Percentiles rank a stretch among this genome's conserved stretches.
These are phyloP conservation scores for Colletotrichum karsti DNA, from an alignment of 2,329 filamentous ascomycete species.

Conservation along the genomic window DNA sequence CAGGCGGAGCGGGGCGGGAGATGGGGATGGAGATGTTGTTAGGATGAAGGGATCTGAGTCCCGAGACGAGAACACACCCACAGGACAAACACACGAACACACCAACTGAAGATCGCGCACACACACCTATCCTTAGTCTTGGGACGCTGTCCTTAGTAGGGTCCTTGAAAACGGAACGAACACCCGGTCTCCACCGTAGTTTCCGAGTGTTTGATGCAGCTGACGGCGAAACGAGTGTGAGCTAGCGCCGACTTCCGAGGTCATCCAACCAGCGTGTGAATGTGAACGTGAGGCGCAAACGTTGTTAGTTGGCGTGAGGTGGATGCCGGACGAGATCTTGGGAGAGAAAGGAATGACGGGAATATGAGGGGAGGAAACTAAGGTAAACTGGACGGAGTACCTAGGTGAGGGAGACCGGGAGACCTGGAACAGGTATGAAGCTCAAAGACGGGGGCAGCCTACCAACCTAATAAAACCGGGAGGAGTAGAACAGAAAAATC, in stretches of 20 bases:
- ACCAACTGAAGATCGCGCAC: not conserved
- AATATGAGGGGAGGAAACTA: not conserved
- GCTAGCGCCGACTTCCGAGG: not conserved
- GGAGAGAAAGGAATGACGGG: not conserved
- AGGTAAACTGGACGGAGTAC: too few relatives aligned
- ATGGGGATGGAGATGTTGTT: conserved; percentile 6
- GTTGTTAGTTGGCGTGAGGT: not conserved
- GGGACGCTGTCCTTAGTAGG: not conserved
- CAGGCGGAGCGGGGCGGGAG: conserved; percentile 19
- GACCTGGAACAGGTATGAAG: not conserved
- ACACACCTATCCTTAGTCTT: not conserved
- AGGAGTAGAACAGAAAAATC: conserved; percentile 1
- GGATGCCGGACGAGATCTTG: not conserved
- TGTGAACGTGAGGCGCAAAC: not conserved
- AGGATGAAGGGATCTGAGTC: conserved; percentile 15
- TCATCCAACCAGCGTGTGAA: not conserved
- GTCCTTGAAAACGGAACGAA: not conserved
- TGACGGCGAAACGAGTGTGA: conserved; percentile 8
- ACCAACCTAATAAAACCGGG: not conserved
- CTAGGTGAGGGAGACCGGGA: conserved; percentile 9
- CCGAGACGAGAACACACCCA: conserved; percentile 9
- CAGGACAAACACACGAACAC: conserved; percentile 3
- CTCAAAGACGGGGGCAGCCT: not conserved
- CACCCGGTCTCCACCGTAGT: not conserved
- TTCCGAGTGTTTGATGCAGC: not conserved